phyloP scores from a whole-genome alignment of 148 eudicot genomes.

The Polygonum maritimum region DNA sequence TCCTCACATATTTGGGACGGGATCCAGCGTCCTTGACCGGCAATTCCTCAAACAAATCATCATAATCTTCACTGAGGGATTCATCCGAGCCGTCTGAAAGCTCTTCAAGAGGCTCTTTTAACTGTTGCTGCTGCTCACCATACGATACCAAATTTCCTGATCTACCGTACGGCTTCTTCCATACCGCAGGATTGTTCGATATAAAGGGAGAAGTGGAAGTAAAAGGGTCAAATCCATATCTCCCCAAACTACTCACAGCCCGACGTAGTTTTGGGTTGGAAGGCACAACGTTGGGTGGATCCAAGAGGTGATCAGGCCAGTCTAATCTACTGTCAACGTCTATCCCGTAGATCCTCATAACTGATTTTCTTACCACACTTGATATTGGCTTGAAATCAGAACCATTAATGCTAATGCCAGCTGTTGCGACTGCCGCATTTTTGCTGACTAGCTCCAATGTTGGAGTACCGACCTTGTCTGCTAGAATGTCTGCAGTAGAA shows the following conservation, averaged over 20 bases:
- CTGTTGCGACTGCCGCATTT: slow-evolving; percentile 14
- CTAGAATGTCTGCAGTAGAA: slow-evolving; percentile 48
- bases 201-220: slow-evolving; percentile 23
- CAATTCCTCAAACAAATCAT: slow-evolving; percentile 30
- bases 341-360: slow-evolving; percentile 41
- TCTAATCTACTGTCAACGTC: slow-evolving; percentile 51
- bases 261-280: slow-evolving; percentile 42
- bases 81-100: slow-evolving; percentile 37
- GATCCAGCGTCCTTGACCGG: slow-evolving; percentile 16
- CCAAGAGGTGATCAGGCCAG: slow-evolving; percentile 52
- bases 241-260: slow-evolving; percentile 47
- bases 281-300: slow-evolving; percentile 32
- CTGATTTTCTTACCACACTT: slow-evolving; percentile 24
- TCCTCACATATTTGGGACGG: slow-evolving; percentile 49
- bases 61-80: slow-evolving; percentile 38
- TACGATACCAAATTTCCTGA: slow-evolving; percentile 35
- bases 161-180: slow-evolving; percentile 28
- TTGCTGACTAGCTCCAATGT: slow-evolving; percentile 16
- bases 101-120: slow-evolving; percentile 27
- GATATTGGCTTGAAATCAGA: slow-evolving; percentile 17
- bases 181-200: slow-evolving; percentile 12
- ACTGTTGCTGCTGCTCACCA: slow-evolving; percentile 27
- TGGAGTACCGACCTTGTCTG: slow-evolving; percentile 24
- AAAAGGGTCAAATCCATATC: slow-evolving; percentile 26
- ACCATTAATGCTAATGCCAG: background rate